Percentiles rank a stretch among this genome's conserved stretches.
Conservation (phyloP, 345 rosid genomes). For the Capsella bursapastoris region DNA sequence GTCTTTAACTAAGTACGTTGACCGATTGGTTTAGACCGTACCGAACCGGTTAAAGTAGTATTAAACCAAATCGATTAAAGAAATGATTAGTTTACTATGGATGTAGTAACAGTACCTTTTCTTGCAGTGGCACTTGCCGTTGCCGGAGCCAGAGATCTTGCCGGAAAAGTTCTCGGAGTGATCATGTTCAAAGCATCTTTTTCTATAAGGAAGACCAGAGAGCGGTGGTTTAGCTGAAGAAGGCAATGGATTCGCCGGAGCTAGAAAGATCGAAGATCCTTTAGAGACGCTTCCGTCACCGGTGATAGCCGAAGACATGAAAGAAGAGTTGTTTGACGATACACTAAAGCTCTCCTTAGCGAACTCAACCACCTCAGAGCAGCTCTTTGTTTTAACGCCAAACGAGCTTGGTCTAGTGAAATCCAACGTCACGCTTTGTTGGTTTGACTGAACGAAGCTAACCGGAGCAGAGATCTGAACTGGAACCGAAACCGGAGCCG, state of each 20-base stretch:
- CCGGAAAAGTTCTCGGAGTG: slow-evolving; percentile 59
- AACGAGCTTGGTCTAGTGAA: slow-evolving; percentile 66
- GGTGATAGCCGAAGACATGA: slow-evolving; percentile 82
- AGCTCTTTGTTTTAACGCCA: slow-evolving; percentile 44
- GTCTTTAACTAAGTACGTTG: neutral
- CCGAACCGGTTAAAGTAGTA: neutral
- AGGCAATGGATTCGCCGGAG: slow-evolving; percentile 45
- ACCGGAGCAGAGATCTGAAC: slow-evolving; percentile 36
- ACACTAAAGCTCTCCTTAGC: slow-evolving; percentile 72
- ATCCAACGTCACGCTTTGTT: slow-evolving; percentile 71
- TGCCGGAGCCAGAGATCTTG: slow-evolving; percentile 61
- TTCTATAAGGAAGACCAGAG: slow-evolving; percentile 59
- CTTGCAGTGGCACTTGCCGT: slow-evolving; percentile 85
- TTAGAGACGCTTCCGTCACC: slow-evolving; percentile 93
- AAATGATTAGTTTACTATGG: neutral
- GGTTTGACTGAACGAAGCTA: slow-evolving; percentile 53
- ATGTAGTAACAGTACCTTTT: slow-evolving; percentile 57
- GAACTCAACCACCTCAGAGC: slow-evolving; percentile 56
- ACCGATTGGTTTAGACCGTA: neutral
- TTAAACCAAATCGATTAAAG: neutral
- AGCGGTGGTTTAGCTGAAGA: slow-evolving; percentile 82
- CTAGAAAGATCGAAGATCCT: slow-evolving; percentile 66
- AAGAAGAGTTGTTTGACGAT: slow-evolving; percentile 77
- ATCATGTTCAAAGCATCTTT: slow-evolving; percentile 66
- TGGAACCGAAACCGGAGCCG: neutral